Percentiles rank a stretch among this genome's conserved stretches.
These are phyloP conservation scores for Aspergillus sp. DNA, from an alignment of 2,329 filamentous ascomycete genomes.

Conservation along the genomic window DNA sequence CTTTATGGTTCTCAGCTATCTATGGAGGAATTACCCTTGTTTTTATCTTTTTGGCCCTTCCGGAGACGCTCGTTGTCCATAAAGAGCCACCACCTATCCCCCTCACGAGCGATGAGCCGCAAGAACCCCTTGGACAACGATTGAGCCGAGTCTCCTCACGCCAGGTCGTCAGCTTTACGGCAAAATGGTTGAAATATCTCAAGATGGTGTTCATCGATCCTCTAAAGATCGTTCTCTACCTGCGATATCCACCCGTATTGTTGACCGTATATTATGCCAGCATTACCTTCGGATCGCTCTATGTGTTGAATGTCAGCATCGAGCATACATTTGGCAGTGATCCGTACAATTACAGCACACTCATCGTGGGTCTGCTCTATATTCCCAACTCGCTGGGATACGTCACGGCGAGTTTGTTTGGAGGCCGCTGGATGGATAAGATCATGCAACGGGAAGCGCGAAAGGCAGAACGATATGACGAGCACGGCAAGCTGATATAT, in stretches of 20 bases:
- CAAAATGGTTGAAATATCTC: slow-evolving; percentile 53
- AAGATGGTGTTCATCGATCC: slow-evolving; percentile 70
- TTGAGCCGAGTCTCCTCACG: slow-evolving; percentile 59
- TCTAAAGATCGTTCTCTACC: slow-evolving; percentile 66
- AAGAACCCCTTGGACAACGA: slow-evolving; percentile 24
- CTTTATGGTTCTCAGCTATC: slow-evolving; percentile 73
- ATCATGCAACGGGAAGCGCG: slow-evolving; percentile 77
- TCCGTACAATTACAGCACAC: slow-evolving; percentile 68
- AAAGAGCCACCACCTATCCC: slow-evolving; percentile 26
- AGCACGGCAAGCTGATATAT: slow-evolving; percentile 63
- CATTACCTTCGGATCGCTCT: slow-evolving; percentile 73
- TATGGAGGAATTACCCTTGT: slow-evolving; percentile 57
- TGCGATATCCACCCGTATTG: slow-evolving; percentile 72
- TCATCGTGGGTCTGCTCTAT: slow-evolving; percentile 73
- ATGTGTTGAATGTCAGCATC: slow-evolving; percentile 74
- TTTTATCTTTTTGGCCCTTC: slow-evolving; percentile 44
- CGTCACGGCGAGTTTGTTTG: slow-evolving; percentile 64
- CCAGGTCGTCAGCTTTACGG: slow-evolving; percentile 59
- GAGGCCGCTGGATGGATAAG: slow-evolving; percentile 73
- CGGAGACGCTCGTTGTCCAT: slow-evolving; percentile 39
- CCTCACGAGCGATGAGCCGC: slow-evolving; percentile 24
- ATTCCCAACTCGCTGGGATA: slow-evolving; percentile 76
- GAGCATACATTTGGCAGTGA: slow-evolving; percentile 65
- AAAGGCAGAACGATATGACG: slow-evolving; percentile 68
- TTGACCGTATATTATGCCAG: slow-evolving; percentile 72